Evolutionary conservation across 164 flowering plant species (phyloP).

Genomic region (Hamamelis virginiana): DNA sequence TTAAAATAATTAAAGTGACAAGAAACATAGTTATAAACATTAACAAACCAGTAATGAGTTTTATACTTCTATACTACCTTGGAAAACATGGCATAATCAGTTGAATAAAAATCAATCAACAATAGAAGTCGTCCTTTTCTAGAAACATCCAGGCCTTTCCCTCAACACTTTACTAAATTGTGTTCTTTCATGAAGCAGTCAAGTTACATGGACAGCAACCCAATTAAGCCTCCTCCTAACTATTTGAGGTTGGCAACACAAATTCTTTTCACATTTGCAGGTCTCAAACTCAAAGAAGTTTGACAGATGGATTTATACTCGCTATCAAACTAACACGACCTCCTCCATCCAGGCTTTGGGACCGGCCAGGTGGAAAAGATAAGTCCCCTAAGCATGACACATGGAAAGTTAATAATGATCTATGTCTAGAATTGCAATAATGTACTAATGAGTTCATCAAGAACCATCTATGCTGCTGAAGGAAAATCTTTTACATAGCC

Average conservation of each 20-base stretch:
- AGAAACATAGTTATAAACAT: background rate
- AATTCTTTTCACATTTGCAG: background rate
- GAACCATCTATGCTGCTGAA: background rate
- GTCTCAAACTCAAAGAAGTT: background rate
- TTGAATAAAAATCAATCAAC: background rate
- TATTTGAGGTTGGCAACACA: background rate
- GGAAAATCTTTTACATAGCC: background rate
- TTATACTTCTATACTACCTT: background rate
- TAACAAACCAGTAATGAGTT: background rate
- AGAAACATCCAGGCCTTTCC: background rate
- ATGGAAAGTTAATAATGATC: no score
- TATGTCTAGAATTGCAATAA: background rate
- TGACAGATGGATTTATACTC: background rate
- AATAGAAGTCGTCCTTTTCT: background rate
- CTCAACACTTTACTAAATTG: background rate
- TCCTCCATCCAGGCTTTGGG: no score
- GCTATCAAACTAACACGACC: background rate
- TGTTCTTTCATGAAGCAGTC: background rate
- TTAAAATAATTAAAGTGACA: background rate
- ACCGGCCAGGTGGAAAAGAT: no score
- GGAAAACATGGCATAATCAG: background rate
- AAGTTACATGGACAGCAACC: background rate
- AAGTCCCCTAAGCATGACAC: no score
- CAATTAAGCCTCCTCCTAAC: background rate
- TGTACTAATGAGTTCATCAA: background rate